Evolutionary conservation across 495 filamentous ascomycete species (phyloP), one percentile per base, ranked within the genome.

Genomic region (Penicillium cosmopolitanum): DNA sequence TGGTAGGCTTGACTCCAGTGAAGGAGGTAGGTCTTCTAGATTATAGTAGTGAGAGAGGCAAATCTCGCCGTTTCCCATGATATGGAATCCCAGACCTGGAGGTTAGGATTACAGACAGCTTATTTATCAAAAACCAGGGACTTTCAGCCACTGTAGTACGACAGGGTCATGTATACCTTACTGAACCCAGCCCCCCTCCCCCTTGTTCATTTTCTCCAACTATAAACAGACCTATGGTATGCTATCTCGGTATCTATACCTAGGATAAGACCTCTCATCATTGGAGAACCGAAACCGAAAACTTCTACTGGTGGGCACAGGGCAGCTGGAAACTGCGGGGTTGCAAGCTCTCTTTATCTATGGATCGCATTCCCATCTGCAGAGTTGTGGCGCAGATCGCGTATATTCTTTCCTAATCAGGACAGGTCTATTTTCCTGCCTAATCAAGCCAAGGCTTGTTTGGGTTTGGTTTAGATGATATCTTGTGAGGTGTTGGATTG

Each of bases 331-430:
- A 15, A 25, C 46, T 48, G 46, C 46, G 46, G 46, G 46, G 46
- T 48, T 48, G 21, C 21, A 19, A 28, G 23, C 7, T 23, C 18
- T 28, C 23, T 48, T 48, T 48, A 48, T 25, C 21, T 23, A 23
- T 48, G 46, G 46, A 48, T 48, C 46, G 46, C 10, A 23, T 48
- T 48, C 46, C 46, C 46, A 28, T 48, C 46, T 48, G 46, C 46
- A 48, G 46, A 48, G 46, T 5, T 48, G 46, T 48, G 46, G 46
- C 46, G 46, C 21, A 25, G 46, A 48, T 48, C 46, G 21, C 46
- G 46, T 48, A 48, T 13, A 16, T 12, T 38, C 36, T 13, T 38
- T 38, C 36, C 36, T 38, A 38, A 38, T n/a, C 15, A 13, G 36
- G 36, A 38, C 36, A 13, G 36, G 36, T 31, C 28, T 31, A 31